Evolutionary conservation across 441 rosid species (phyloP), one percentile per base, ranked within the genome.

Genomic region (Gossypium trilobum): DNA sequence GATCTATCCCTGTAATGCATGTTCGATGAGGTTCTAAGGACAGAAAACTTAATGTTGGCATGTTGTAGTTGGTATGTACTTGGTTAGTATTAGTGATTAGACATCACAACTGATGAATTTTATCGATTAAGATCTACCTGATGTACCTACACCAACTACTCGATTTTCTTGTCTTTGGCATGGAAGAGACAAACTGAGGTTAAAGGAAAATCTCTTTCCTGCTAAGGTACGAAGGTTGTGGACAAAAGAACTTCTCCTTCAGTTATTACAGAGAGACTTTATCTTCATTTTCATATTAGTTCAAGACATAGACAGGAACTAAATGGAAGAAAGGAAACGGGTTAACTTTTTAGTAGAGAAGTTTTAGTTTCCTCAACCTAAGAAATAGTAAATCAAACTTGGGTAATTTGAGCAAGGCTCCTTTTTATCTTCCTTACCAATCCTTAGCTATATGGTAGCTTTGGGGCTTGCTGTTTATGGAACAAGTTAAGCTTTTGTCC

Each of bases 371-470:
- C 50, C 68, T 16, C 27, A 8, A 17, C 27, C 8, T 17, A 60
- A 19, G 51, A 63, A 63, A 19, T 63, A 39, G 68, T 36, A 4
- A 17, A 62, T 39, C 14, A 36, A 10, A 16, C 50, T 62, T 62
- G 10, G 8, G 8, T 36, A 10, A 39, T 36, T 62, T 62, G 7
- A 36, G 20, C 8, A 36, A 10, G 25, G 25, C 52, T 63, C 22
- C 33, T 23, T 58, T 22, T 25, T 25, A 25, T 68, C 11, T 60
- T 56, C 44, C 25, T 60, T 16, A 2, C 44, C 9, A 4, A 42
- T 48, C 19, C 64, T 31, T 16, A 51, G 74, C 48, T 36, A 64
- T 23, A 33, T 71, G 54, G 52, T 61, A 13, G 70, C 72, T 46
- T 14, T 3, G 4, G 46, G 67, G 39, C 25, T 36, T 7, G 2